Evolutionary conservation across 768 basidiomycete genomes (phyloP).

Genomic region (Lanmaoa pseudosensibilis): DNA sequence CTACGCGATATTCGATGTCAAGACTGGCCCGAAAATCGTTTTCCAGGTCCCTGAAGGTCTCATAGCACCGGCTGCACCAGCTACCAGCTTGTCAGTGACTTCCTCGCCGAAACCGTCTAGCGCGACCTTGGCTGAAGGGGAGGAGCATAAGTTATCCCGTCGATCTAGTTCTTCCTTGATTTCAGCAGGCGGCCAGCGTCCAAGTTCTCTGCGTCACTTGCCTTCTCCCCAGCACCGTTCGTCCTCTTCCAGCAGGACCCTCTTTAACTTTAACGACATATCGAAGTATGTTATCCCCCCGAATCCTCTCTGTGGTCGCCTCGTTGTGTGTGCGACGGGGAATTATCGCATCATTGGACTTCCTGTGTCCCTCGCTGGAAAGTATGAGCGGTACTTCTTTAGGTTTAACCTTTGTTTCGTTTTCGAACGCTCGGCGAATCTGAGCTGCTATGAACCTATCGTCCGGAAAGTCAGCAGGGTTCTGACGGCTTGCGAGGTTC

Average conservation of each 20-base stretch:
- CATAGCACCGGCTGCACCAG: constrained; percentile 50
- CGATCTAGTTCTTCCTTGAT: constrained; percentile 53
- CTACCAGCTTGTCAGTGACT: constrained; percentile 29
- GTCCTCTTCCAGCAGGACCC: constrained; percentile 47
- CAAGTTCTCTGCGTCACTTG: constrained; percentile 42
- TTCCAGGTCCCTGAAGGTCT: constrained; percentile 94
- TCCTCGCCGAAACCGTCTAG: constrained; percentile 38
- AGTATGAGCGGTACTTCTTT: constrained; percentile 85
- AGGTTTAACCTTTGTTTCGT: constrained; percentile 96
- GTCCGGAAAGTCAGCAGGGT: constrained; percentile 94
- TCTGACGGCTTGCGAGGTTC: constrained; percentile 83
- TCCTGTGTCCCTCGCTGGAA: constrained; percentile 75
- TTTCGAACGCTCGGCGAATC: constrained; percentile 85
- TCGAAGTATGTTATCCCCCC: constrained; percentile 94
- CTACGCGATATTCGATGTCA: constrained; percentile 89
- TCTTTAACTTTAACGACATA: constrained; percentile 90
- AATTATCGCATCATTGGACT: constrained; percentile 89
- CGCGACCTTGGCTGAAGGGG: constrained; percentile 31
- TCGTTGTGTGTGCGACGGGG: constrained; percentile 82
- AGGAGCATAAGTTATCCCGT: constrained; percentile 43
- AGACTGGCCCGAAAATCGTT: constrained; percentile 83
- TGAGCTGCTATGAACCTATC: constrained; percentile 94
- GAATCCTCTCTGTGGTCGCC: constrained; percentile 78
- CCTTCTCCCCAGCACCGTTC: constrained; percentile 49
- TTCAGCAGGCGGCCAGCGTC: constrained; percentile 47